phyloP scores from a whole-genome alignment of 2,329 filamentous ascomycete species.

The Arthrinium phaeospermum region DNA sequence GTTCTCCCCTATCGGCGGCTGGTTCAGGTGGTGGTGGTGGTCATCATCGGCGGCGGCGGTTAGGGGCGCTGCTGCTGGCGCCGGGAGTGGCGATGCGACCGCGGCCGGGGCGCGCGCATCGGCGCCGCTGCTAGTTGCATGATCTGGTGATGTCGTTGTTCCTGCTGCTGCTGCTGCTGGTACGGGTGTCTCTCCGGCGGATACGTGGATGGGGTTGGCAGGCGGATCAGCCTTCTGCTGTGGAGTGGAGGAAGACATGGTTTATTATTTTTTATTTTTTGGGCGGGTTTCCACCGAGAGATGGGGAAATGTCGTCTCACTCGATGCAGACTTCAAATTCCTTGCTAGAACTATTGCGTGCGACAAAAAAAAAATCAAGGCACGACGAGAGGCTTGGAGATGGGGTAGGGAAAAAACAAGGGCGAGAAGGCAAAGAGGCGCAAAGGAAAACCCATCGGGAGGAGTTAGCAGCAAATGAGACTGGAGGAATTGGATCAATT shows the following conservation, averaged over 20 bases:
- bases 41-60: neutral
- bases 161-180: neutral
- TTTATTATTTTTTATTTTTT: neutral
- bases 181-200: conserved; percentile 13
- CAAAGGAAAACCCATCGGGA: neutral
- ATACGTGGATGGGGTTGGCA: conserved; percentile 14
- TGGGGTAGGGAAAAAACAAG: neutral
- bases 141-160: neutral
- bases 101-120: neutral
- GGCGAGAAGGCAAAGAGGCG: neutral
- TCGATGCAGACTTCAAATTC: neutral
- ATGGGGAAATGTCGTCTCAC: neutral
- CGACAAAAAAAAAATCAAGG: conserved; percentile 2
- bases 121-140: neutral
- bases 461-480: neutral
- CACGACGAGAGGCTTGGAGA: neutral
- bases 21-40: neutral
- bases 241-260: conserved; percentile 13
- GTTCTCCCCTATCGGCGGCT: neutral
- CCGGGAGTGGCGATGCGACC: neutral
- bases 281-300: neutral
- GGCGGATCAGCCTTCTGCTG: neutral
- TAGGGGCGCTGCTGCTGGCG: neutral
- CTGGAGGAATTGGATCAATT: conserved; percentile 9
- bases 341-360: neutral